Evolutionary conservation across 768 basidiomycete species (phyloP).

Genomic region (Cantharellus anzutake): DNA sequence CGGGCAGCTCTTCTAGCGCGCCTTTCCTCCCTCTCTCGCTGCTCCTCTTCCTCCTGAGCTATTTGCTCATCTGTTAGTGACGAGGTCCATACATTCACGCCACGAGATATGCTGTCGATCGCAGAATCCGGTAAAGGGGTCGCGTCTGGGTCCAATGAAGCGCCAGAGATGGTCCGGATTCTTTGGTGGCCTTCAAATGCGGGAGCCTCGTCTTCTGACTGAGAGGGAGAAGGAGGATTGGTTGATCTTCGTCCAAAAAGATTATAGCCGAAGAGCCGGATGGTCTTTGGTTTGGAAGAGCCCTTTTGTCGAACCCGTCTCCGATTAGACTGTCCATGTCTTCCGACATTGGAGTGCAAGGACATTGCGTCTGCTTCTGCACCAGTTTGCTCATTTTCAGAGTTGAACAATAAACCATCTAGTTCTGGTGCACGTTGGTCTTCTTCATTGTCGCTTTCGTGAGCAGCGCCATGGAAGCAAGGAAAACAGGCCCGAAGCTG

Average conservation of each 20-base stretch:
- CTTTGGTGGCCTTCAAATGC: background rate
- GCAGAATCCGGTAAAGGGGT: background rate
- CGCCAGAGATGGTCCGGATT: background rate
- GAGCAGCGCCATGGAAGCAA: background rate
- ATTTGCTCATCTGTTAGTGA: background rate
- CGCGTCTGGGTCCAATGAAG: background rate
- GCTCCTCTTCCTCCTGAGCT: background rate
- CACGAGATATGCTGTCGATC: background rate
- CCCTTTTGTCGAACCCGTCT: background rate
- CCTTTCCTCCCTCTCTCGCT: background rate
- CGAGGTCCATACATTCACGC: background rate
- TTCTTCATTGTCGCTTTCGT: background rate
- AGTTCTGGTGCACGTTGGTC: background rate
- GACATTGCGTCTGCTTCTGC: background rate
- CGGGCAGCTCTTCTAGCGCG: background rate
- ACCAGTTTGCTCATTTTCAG: background rate
- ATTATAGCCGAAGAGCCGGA: background rate
- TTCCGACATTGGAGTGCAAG: background rate
- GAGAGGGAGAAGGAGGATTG: background rate
- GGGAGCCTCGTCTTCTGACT: background rate
- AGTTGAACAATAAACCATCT: background rate
- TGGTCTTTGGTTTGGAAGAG: background rate
- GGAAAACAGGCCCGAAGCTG: background rate
- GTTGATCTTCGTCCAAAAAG: background rate
- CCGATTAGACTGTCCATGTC: background rate